Evolutionary conservation across 2,329 filamentous ascomycete species (phyloP).

Genomic region (Torrubiella hemipterigena): DNA sequence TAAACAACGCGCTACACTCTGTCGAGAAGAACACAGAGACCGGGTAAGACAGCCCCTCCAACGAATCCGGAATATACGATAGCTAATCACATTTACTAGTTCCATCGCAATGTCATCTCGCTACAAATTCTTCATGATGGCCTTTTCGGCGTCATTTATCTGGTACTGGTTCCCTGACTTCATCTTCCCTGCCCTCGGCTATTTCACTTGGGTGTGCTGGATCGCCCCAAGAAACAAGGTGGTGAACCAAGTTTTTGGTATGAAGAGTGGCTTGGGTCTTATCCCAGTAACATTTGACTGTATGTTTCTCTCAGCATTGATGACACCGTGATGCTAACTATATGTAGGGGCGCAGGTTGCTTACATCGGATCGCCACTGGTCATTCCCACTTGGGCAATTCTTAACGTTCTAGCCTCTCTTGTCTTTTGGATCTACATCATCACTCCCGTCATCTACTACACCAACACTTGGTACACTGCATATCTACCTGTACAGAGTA

Average conservation of each 20-base stretch:
- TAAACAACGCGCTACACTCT: constrained; percentile 29
- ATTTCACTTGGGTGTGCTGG: constrained; percentile 36
- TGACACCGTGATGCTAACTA: too few relatives aligned
- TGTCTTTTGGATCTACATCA: constrained; percentile 34
- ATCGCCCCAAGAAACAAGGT: constrained; percentile 31
- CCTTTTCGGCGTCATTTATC: constrained; percentile 21
- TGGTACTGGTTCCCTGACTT: constrained; percentile 41
- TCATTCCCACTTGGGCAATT: constrained; percentile 31
- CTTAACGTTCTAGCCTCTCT: constrained; percentile 33
- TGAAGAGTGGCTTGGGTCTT: constrained; percentile 24
- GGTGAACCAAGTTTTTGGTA: constrained; percentile 37
- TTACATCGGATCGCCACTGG: constrained; percentile 27
- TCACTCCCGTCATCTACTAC: constrained; percentile 32
- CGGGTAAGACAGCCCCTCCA: too few relatives aligned
- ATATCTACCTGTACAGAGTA: constrained; percentile 38
- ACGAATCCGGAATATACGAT: too few relatives aligned
- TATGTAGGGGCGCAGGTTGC: constrained; percentile 16
- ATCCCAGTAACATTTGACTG: constrained; percentile 31
- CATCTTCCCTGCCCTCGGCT: constrained; percentile 30
- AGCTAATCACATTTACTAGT: not conserved
- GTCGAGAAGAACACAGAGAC: constrained; percentile 16
- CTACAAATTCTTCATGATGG: constrained; percentile 31
- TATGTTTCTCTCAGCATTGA: constrained; percentile 6
- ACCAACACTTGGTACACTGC: constrained; percentile 37
- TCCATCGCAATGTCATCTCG: constrained; percentile 16